Percentiles rank a stretch among this genome's conserved stretches.
Conservation (phyloP, 2,329 filamentous ascomycete species). For the Penicillium sp. region DNA sequence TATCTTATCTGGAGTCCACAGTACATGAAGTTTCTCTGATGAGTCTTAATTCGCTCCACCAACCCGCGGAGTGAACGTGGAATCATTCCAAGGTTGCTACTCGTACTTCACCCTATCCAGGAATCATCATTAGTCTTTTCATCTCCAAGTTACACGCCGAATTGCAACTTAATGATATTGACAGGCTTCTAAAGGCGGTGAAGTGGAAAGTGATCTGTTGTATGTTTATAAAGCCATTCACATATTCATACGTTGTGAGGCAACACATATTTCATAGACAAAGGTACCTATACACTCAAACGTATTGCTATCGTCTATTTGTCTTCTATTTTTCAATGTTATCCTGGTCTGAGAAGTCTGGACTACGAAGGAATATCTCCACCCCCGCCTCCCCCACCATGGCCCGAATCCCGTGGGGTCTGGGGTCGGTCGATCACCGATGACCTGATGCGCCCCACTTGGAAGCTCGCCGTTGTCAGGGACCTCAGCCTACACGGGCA, state of each 20-base stretch:
- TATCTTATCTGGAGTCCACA: not conserved
- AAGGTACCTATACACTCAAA: not conserved
- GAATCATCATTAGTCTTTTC: too few relatives aligned
- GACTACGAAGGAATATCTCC: not conserved
- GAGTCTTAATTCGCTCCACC: too few relatives aligned
- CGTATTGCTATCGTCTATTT: not conserved
- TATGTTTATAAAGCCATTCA: not conserved
- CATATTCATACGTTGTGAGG: not conserved
- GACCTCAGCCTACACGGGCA: not conserved
- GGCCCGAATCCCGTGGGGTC: not conserved
- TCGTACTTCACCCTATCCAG: too few relatives aligned
- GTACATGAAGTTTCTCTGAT: not conserved
- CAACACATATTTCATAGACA: not conserved
- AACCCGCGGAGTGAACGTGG: too few relatives aligned
- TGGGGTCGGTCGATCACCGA: not conserved
- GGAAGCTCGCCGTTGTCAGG: not conserved
- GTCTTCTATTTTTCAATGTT: not conserved
- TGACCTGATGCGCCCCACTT: not conserved
- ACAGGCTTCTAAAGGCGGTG: not conserved
- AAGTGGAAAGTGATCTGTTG: not conserved
- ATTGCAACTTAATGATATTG: not conserved
- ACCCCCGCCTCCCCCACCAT: not conserved
- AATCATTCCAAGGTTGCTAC: not conserved
- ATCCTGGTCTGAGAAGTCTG: not conserved
- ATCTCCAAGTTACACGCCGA: not conserved